Base-by-base conservation (phyloP, 495 filamentous ascomycete genomes). In the Neurospora sp. region DNA sequence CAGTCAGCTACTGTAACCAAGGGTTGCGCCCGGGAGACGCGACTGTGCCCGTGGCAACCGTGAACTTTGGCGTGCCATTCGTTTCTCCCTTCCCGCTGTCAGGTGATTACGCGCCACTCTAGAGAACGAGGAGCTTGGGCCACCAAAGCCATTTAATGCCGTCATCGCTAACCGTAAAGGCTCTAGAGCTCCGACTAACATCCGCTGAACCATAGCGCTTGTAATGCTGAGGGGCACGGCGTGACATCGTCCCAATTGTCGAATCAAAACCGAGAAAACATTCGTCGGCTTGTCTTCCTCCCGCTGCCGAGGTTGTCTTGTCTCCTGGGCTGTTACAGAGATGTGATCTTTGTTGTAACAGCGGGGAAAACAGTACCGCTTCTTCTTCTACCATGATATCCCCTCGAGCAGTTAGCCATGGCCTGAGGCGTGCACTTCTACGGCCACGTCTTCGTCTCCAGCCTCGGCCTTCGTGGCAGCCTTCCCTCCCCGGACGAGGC, bases 21-120 rank as follows among this genome's bases (percentile, higher is more conserved):
- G 73, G 71, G 76, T 75, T 74, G 71, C 71, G 71, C 66, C 62
- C 70, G 40, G 71, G 74, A 80, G 83, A 84, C 81, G 77, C 80
- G 74, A 70, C 77, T 71, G 39, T n/a, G 72, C 69, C 15, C 17
- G 45, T 19, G 48, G 69, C 17, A 28, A 75, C 71, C 81, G 78
- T 79, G 79, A 77, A 71, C 76, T 79, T 77, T 77, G 76, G 79
- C 74, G 76, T 78, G 45, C 42, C 38, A 69, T n/a, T 28, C 13
- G 28, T 17, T 66, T 6, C 11, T 15, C 15, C 28, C 15, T 66
- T 66, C 54, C 54, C 54, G 54, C 28, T 66, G 39, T 81, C 79
- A 79, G 77, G 73, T 79, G 80, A 82, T 72, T 66, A 2, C 75
- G 73, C 62, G 79, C 74, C 42, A 38, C 39, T 17, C 15, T 5